Percentiles rank a stretch among this genome's conserved stretches.
Evolutionary conservation across 192 early-diverging fungal species (phyloP).

Genomic region (Dissophora ornata): DNA sequence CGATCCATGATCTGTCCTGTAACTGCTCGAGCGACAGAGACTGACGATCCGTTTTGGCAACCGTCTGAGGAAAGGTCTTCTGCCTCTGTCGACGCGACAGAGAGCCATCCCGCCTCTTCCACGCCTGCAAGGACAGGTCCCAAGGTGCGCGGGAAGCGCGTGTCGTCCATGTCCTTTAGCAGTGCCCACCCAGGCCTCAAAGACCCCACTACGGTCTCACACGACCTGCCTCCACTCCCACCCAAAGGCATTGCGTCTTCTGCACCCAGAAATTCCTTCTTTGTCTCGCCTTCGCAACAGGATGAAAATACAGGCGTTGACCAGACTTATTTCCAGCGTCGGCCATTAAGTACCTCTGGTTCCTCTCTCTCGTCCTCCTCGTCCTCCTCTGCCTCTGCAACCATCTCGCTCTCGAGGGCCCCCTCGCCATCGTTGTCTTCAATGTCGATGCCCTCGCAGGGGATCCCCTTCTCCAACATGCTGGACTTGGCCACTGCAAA

Average conservation of each 20-base stretch:
- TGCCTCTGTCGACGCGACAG: background rate
- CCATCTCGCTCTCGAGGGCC: slow-evolving; percentile 20
- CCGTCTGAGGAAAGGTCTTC: background rate
- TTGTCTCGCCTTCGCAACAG: slow-evolving; percentile 16
- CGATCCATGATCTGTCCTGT: slow-evolving; percentile 18
- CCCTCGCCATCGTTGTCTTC: slow-evolving; percentile 1
- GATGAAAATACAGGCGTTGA: background rate
- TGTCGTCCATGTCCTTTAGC: slow-evolving; percentile 31
- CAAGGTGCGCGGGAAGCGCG: slow-evolving; percentile 19
- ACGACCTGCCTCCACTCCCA: slow-evolving; percentile 15
- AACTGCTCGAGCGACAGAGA: background rate
- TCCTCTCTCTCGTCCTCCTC: slow-evolving; percentile 16
- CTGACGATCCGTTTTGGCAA: background rate
- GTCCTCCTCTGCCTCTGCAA: slow-evolving; percentile 10
- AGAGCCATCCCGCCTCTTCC: no score
- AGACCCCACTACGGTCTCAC: background rate
- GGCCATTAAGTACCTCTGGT: background rate
- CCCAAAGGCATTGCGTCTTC: background rate
- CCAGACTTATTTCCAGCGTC: background rate
- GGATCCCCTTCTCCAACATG: slow-evolving; percentile 34
- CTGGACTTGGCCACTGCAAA: slow-evolving; percentile 48
- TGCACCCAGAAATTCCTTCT: slow-evolving; percentile 16
- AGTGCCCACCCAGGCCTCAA: background rate
- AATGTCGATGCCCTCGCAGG: background rate
- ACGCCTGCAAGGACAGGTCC: background rate